Evolutionary conservation across 2,329 filamentous ascomycete genomes (phyloP).

Genomic region (Coniochaeta prunicola): DNA sequence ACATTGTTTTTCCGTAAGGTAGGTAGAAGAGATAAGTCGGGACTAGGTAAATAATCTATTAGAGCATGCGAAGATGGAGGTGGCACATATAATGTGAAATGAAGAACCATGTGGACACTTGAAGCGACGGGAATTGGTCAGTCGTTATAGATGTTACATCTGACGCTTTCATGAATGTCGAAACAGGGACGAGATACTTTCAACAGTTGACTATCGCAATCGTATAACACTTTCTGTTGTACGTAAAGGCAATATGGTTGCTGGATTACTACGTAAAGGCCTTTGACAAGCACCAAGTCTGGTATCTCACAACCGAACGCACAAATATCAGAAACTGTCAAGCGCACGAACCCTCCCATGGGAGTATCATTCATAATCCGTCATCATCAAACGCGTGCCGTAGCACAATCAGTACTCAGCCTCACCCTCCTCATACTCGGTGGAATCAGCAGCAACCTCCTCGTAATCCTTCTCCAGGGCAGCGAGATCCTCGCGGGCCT

Average conservation of each 20-base stretch:
- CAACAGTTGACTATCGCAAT: too few species aligned
- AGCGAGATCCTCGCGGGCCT: constrained; percentile 79
- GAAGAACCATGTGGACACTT: too few species aligned
- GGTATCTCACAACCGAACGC: background rate
- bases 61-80: too few species aligned
- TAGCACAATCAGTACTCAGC: constrained; percentile 64
- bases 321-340: background rate
- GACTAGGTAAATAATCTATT: too few species aligned
- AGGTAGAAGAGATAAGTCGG: too few species aligned
- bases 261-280: background rate
- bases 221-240: too few species aligned
- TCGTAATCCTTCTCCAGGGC: constrained; percentile 83
- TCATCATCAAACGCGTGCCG: background rate
- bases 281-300: background rate
- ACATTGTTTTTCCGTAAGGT: too few species aligned
- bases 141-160: too few species aligned
- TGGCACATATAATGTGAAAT: too few species aligned
- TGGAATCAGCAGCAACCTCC: constrained; percentile 70
- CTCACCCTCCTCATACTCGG: constrained; percentile 48
- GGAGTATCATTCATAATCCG: background rate
- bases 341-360: background rate
- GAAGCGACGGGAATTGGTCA: too few species aligned
- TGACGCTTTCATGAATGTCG: too few species aligned
- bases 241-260: background rate
- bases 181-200: too few species aligned